Evolutionary conservation across 202 grass and related monocot species (phyloP).

Genomic region (Schoenoplectus tabernaemontani): DNA sequence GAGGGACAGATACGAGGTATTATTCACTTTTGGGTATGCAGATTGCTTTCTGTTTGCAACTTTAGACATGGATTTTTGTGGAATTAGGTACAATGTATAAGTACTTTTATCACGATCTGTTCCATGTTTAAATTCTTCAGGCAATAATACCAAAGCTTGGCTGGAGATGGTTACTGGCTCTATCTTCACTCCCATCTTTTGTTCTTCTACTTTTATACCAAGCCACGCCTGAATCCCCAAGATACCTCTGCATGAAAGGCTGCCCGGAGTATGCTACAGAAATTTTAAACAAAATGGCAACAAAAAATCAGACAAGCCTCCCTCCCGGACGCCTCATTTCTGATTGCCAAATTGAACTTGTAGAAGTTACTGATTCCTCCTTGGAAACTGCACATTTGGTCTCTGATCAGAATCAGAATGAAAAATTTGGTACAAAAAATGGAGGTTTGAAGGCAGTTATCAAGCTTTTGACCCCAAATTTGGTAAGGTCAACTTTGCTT

Average conservation of each 20-base stretch:
- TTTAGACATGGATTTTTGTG: background rate
- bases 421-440: constrained; percentile 37
- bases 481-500: constrained; percentile 76
- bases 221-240: constrained; percentile 73
- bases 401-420: constrained; percentile 30
- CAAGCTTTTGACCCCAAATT: constrained; percentile 55
- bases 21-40: background rate
- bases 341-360: constrained; percentile 63
- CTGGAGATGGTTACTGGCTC: constrained; percentile 84
- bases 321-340: constrained; percentile 70
- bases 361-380: constrained; percentile 52
- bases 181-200: constrained; percentile 72
- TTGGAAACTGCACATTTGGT: constrained; percentile 47
- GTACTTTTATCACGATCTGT: background rate
- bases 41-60: background rate
- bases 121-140: constrained; percentile 31
- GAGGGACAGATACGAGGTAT: background rate
- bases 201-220: constrained; percentile 78
- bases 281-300: constrained; percentile 73
- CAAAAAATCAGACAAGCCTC: constrained; percentile 41
- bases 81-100: background rate
- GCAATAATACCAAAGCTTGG: constrained; percentile 80
- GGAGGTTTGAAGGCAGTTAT: constrained; percentile 45
- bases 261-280: constrained; percentile 42
- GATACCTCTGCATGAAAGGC: constrained; percentile 85